Conservation (phyloP, 768 basidiomycete species). For the Ramaria sp. region DNA sequence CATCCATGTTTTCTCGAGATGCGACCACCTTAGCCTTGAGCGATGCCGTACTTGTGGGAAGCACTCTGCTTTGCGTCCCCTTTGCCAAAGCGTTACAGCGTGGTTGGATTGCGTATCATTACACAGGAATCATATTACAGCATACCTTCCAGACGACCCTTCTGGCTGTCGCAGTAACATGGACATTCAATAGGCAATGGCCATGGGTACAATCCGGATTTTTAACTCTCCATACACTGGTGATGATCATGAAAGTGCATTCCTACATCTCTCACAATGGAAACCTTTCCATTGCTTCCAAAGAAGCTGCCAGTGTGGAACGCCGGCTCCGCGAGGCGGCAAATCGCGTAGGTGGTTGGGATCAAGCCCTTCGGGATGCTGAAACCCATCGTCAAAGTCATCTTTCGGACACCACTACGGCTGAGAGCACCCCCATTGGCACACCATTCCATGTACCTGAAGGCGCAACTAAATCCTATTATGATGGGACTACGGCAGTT, state of each 20-base stretch:
- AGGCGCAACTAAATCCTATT: constrained; percentile 38
- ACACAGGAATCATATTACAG: constrained; percentile 66
- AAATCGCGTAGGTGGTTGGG: constrained; percentile 52
- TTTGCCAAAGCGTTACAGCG: constrained; percentile 68
- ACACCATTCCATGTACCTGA: constrained; percentile 21
- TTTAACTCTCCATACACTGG: constrained; percentile 77
- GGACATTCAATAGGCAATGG: constrained; percentile 93
- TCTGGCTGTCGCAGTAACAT: constrained; percentile 64
- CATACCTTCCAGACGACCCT: constrained; percentile 68
- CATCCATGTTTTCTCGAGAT: constrained; percentile 79
- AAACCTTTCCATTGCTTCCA: constrained; percentile 47
- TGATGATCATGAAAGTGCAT: constrained; percentile 94
- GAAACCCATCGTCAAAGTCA: constrained; percentile 22
- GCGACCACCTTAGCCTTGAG: constrained; percentile 72
- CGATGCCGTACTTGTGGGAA: constrained; percentile 70
- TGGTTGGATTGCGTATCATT: constrained; percentile 76
- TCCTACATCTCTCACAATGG: constrained; percentile 89
- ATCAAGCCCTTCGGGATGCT: constrained; percentile 45
- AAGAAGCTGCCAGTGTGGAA: constrained; percentile 35
- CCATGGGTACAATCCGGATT: constrained; percentile 97
- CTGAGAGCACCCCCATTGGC: constrained; percentile 20
- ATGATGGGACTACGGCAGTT: constrained; percentile 40
- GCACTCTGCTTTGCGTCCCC: constrained; percentile 67
- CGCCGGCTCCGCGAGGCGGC: constrained; percentile 36
- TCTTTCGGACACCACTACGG: constrained; percentile 23